These are phyloP conservation scores for Arachnomyces sp. DNA, from an alignment of 2,329 filamentous ascomycete genomes.

Conservation along the genomic window DNA sequence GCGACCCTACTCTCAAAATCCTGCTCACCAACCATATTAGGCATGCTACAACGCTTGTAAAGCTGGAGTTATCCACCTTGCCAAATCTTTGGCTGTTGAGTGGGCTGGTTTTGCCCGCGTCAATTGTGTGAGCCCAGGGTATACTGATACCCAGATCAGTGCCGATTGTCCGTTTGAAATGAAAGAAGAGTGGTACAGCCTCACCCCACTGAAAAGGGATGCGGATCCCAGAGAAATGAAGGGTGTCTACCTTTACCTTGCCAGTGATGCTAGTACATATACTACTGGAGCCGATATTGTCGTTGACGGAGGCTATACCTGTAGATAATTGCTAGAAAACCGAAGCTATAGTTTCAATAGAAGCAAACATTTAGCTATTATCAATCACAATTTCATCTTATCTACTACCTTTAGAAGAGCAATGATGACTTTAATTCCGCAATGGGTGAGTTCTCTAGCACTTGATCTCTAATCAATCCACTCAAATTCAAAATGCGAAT, in stretches of 20 bases:
- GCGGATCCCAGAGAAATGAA: constrained; percentile 63
- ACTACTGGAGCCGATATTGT: constrained; percentile 62
- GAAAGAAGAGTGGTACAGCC: constrained; percentile 45
- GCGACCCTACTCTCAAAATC: constrained; percentile 25
- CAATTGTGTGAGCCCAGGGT: constrained; percentile 60
- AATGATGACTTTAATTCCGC: too few relatives aligned
- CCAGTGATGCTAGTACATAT: constrained; percentile 66
- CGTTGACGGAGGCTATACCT: constrained; percentile 59
- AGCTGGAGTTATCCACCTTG: constrained; percentile 58
- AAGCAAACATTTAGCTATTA: too few relatives aligned
- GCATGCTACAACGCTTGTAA: constrained; percentile 58
- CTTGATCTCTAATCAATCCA: too few relatives aligned
- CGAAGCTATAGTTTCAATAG: too few relatives aligned
- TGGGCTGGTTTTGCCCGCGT: constrained; percentile 62
- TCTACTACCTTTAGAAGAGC: too few relatives aligned
- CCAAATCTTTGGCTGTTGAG: constrained; percentile 57
- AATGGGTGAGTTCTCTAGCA: too few relatives aligned
- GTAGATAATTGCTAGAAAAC: too few relatives aligned
- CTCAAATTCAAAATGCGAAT: too few relatives aligned
- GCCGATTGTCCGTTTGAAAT: constrained; percentile 21
- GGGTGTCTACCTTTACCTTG: constrained; percentile 66
- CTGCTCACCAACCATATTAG: too few relatives aligned
- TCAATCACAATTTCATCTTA: too few relatives aligned
- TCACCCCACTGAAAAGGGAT: constrained; percentile 52
- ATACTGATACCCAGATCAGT: constrained; percentile 53